Base-by-base conservation (phyloP, 2,329 filamentous ascomycete genomes). In the Hysterium pulicare region DNA sequence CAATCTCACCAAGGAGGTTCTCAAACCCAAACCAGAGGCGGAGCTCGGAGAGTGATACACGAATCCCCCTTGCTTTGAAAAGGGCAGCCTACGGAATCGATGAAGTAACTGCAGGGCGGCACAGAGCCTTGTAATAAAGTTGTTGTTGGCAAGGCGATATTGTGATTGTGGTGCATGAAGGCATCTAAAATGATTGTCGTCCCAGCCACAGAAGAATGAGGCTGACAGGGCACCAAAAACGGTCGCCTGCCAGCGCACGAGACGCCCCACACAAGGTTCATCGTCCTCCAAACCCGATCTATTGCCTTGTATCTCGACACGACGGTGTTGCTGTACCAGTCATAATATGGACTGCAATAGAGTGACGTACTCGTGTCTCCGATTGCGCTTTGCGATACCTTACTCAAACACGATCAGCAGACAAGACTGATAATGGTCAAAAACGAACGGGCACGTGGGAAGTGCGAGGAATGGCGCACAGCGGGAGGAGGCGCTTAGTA, bases 381-480 rank as follows among this genome's bases (percentile, higher is more conserved):
- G n/a, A n/a, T n/a, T n/a, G n/a, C n/a, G n/a, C n/a, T n/a, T n/a
- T n/a, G n/a, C n/a, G n/a, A n/a, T n/a, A n/a, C n/a, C n/a, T n/a
- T n/a, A n/a, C n/a, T n/a, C n/a, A n/a, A 28, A 28, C 8, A 13
- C 24, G 21, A 38, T 38, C 36, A 38, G 36, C 36, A 30, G 36
- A 7, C 36, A 28, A 5, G 21, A 3, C 5, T 13, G 24, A n/a
- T n/a, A 21, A 19, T 3, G 13, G 32, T 3, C 32, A 17, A n/a
- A 39, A 39, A 39, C 23, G 24, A 31, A 39, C 16, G 37, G 24
- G 37, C 37, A 39, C 37, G 23, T 39, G 37, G 23, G 26, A 15
- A 13, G 21, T 9, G n/a, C 15, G 35, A 38, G 20, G 5, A 28
- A 39, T 26, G 37, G 37, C 26, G 37, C 23, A 30, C 8, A 28